Percentiles rank a stretch among this genome's conserved stretches.
These are phyloP conservation scores for Coleophoma eucalyptorum DNA, from an alignment of 2,329 filamentous ascomycete genomes.

Conservation along the genomic window DNA sequence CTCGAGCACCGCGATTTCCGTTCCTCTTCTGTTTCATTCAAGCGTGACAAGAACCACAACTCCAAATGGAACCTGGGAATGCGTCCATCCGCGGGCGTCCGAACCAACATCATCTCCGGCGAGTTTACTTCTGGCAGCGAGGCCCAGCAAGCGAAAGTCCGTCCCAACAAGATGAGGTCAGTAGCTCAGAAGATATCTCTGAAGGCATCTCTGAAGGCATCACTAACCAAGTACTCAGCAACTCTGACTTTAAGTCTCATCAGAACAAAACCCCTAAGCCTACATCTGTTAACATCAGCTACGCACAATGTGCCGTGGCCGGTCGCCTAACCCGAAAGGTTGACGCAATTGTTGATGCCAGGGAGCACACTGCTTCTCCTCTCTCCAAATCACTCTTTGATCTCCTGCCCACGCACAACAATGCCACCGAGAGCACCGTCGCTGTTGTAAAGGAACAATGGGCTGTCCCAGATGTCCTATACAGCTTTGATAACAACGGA, in stretches of 20 bases:
- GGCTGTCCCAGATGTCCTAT: slow-evolving; percentile 19
- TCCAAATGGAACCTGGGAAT: slow-evolving; percentile 23
- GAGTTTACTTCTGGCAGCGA: slow-evolving; percentile 6
- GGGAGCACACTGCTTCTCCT: slow-evolving; percentile 10
- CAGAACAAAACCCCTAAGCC: slow-evolving; percentile 18
- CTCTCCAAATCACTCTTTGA: slow-evolving; percentile 25
- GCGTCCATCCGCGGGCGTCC: slow-evolving; percentile 15
- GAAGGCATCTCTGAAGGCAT: background rate
- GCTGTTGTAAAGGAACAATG: slow-evolving; percentile 6
- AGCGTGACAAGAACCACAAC: slow-evolving; percentile 25
- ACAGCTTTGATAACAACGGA: slow-evolving; percentile 24
- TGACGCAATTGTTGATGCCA: slow-evolving; percentile 17
- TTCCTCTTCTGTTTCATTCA: slow-evolving; percentile 20
- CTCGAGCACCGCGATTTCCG: slow-evolving; percentile 24
- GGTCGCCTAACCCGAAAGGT: slow-evolving; percentile 16
- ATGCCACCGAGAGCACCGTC: slow-evolving; percentile 18
- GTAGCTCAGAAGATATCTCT: slow-evolving; percentile 11
- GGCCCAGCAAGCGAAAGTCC: slow-evolving; percentile 16
- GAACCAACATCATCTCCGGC: slow-evolving; percentile 1
- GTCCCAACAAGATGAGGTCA: slow-evolving; percentile 17
- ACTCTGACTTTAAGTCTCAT: slow-evolving; percentile 12
- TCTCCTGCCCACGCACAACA: slow-evolving; percentile 22
- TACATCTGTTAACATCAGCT: slow-evolving; percentile 1
- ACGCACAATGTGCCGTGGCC: background rate
- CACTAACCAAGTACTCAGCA: background rate